A percentile compares a stretch with the other conserved stretches of the same genome.
phyloP scores from a whole-genome alignment of 371 early-diverging fungal species.

The Entomophthora muscae region DNA sequence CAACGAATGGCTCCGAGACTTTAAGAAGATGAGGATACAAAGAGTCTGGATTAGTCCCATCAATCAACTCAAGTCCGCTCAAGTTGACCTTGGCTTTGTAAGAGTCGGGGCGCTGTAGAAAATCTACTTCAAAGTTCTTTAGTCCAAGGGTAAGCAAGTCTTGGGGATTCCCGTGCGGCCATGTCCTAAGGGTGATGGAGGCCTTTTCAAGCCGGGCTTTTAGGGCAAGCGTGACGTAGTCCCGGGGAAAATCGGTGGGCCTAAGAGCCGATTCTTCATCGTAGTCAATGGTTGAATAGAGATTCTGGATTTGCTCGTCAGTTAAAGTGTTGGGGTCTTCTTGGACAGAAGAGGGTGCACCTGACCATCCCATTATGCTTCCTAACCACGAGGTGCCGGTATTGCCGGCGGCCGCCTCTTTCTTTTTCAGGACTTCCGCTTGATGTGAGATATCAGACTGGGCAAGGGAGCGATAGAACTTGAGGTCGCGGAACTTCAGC shows the following conservation, averaged over 20 bases:
- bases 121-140: constrained; percentile 15
- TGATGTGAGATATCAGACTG: constrained; percentile 49
- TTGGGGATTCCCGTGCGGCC: constrained; percentile 42
- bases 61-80: constrained; percentile 57
- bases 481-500: constrained; percentile 74
- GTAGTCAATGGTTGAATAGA: constrained; percentile 90
- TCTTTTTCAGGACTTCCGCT: constrained; percentile 40
- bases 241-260: constrained; percentile 55
- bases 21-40: constrained; percentile 69
- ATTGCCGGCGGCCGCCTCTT: not conserved
- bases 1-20: constrained; percentile 37
- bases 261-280: constrained; percentile 57
- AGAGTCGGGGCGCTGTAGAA: constrained; percentile 47
- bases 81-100: constrained; percentile 52
- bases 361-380: constrained; percentile 45
- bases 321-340: constrained; percentile 29
- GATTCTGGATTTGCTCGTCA: constrained; percentile 63
- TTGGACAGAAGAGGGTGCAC: constrained; percentile 12
- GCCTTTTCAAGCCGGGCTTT: constrained; percentile 62
- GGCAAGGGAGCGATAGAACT: constrained; percentile 75
- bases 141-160: constrained; percentile 31
- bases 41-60: constrained; percentile 54
- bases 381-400: constrained; percentile 14
- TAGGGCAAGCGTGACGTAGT: constrained; percentile 48
- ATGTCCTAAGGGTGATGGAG: constrained; percentile 59